A percentile compares a stretch with the other conserved stretches of the same genome.
Evolutionary conservation across 805 yeast genomes (phyloP).

Genomic region (Scheffersomyces coipomensis): DNA sequence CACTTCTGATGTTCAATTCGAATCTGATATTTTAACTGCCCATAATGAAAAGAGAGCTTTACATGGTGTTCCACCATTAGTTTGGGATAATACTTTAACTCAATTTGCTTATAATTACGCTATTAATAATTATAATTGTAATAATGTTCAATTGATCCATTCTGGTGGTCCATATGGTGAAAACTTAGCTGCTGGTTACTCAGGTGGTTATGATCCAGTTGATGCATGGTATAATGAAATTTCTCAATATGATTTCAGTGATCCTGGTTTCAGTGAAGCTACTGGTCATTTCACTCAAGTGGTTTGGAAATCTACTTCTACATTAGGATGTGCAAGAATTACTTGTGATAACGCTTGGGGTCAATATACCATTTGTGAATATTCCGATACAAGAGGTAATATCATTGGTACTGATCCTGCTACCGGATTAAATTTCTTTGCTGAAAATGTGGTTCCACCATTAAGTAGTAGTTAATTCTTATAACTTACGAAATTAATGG

Average conservation of each 20-base stretch:
- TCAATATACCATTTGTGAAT: conserved; percentile 71
- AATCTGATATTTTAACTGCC: conserved; percentile 28
- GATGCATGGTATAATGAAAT: conserved; percentile 78
- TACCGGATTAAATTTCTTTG: conserved; percentile 37
- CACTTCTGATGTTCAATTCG: conserved; percentile 13
- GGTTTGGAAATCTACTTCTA: conserved; percentile 61
- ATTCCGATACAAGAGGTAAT: conserved; percentile 54
- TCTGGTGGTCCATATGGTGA: conserved; percentile 73
- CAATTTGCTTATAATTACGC: conserved; percentile 47
- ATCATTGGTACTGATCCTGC: conserved; percentile 30
- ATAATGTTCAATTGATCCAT: conserved; percentile 60
- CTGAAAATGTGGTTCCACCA: conserved; percentile 44
- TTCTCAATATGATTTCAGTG: conserved; percentile 47
- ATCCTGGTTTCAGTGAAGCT: conserved; percentile 49
- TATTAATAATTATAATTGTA: conserved; percentile 48
- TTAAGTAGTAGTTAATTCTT: conserved; percentile 1
- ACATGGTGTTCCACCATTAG: conserved; percentile 26
- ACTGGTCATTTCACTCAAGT: conserved; percentile 83
- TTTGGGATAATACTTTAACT: conserved; percentile 34
- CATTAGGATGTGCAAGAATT: conserved; percentile 66
- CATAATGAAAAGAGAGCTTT: conserved; percentile 39
- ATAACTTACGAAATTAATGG: conserved; percentile 1
- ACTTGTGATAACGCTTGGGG: conserved; percentile 48
- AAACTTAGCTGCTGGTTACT: conserved; percentile 69
- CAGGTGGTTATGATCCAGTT: conserved; percentile 56